Base-by-base conservation (phyloP, 1,139 yeast genomes). In the Magnusiomyces starmeri region DNA sequence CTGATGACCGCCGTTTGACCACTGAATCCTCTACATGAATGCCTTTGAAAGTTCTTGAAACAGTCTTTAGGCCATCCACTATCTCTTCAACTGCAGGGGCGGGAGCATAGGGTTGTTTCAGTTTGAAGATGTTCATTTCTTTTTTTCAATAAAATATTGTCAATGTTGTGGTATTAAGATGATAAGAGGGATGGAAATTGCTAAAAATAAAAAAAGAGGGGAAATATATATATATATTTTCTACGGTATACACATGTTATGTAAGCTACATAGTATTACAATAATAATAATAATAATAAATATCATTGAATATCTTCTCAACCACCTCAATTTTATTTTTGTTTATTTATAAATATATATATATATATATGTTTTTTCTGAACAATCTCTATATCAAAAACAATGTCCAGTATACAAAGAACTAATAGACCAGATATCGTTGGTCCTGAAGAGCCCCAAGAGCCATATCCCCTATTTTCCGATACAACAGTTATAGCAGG, bases 401-500 rank as follows among this genome's bases (percentile, higher is more conserved):
- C 42, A 35, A 39, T 14, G 4, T 32, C 18, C 37, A 40, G 29
- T 12, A 22, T n/a, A 22, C 12, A 8, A 22, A 18, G 35, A 18
- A 43, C 35, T 27, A 52, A 54, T 25, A 48, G 71, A 25, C 70
- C 70, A 2, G 22, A 46, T 42, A 60, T 68, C 29, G 70, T 62
- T 1, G 73, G 73, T 1, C 85, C 90, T 4, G 75, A 70, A 0
- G 48, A 60, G 0, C 85, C 87, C 1, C 58, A 56, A 39, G 45
- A 66, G 0, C 96, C 95, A 8, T 90, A 66, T 61, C 97, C 98
- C 0, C 71, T 88, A 2, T 64, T 69, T 1, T 76, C 79, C 10
- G 67, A 60, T 29, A 62, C 88, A 7, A 71, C 73, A 35, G 81
- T 94, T 39, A 78, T 86, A 22, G 78, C 92, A 43, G 98, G 99